A percentile compares a stretch with the other conserved stretches of the same genome.
These are phyloP conservation scores for Microthlaspi erraticum DNA, from an alignment of 345 rosid species.

Conservation along the genomic window DNA sequence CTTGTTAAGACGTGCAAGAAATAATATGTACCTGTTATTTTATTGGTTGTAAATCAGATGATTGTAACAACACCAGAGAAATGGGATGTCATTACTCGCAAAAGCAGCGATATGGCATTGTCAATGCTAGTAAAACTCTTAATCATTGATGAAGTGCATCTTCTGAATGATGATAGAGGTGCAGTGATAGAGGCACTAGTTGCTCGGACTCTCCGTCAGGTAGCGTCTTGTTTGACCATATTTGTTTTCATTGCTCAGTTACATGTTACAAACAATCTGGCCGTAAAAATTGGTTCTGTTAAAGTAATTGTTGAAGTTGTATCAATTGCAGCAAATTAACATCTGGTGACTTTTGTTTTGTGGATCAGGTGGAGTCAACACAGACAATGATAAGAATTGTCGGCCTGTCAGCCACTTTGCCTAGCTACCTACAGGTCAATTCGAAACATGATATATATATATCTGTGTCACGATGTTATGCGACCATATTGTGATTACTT, in stretches of 20 bases:
- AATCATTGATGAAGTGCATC: constrained; percentile 98
- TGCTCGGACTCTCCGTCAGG: constrained; percentile 99
- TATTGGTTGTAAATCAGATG: constrained; percentile 64
- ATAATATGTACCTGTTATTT: constrained; percentile 31
- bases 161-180: constrained; percentile 98
- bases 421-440: constrained; percentile 87
- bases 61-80: constrained; percentile 99
- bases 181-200: constrained; percentile 97
- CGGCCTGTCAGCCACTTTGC: constrained; percentile 97
- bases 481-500: constrained; percentile 25
- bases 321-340: constrained; percentile 23
- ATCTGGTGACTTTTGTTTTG: constrained; percentile 32
- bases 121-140: constrained; percentile 97
- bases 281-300: constrained; percentile 23
- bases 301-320: constrained; percentile 18
- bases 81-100: constrained; percentile 99
- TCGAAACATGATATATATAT: constrained; percentile 22
- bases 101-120: constrained; percentile 98
- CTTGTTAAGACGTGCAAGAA: constrained; percentile 12
- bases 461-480: constrained; percentile 30
- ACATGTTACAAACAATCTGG: constrained; percentile 24
- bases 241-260: background rate
- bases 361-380: constrained; percentile 90
- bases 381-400: constrained; percentile 98
- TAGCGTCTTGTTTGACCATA: constrained; percentile 42